phyloP scores from a whole-genome alignment of 352 stramenopile species.

The Phytophthora multivora region DNA sequence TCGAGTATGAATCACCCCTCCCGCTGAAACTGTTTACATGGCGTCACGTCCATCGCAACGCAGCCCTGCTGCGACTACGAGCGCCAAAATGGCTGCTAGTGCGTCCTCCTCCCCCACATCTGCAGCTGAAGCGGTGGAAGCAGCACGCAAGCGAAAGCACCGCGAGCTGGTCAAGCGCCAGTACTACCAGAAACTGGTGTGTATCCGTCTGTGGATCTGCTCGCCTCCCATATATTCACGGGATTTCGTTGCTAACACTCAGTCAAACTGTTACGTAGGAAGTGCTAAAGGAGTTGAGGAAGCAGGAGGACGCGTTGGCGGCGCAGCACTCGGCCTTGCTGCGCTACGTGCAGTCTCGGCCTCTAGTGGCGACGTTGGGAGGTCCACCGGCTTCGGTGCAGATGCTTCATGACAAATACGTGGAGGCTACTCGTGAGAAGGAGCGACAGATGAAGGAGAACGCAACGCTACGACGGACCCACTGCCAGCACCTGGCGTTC shows the following conservation, averaged over 20 bases:
- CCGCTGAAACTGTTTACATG: constrained; percentile 4
- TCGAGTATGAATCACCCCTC: no score
- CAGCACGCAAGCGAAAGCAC: constrained; percentile 35
- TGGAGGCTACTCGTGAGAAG: constrained; percentile 38
- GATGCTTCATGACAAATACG: constrained; percentile 22
- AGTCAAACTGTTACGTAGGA: constrained; percentile 26
- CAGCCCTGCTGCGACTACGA: not conserved
- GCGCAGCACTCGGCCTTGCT: constrained; percentile 39
- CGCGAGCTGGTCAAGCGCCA: constrained; percentile 35
- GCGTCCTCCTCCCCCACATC: constrained; percentile 11
- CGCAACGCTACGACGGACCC: constrained; percentile 21
- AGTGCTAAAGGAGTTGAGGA: constrained; percentile 33
- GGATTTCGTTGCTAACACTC: constrained; percentile 2
- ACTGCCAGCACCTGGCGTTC: constrained; percentile 37
- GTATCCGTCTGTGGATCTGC: not conserved
- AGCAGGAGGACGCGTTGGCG: constrained; percentile 32
- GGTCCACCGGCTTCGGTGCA: constrained; percentile 6
- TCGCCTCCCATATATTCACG: not conserved
- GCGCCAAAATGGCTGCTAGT: constrained; percentile 4
- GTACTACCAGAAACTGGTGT: constrained; percentile 44
- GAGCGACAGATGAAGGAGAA: constrained; percentile 38
- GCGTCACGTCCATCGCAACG: constrained; percentile 13
- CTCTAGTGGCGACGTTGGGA: constrained; percentile 6
- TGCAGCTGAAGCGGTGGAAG: constrained; percentile 17
- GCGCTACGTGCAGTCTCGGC: constrained; percentile 6